A percentile compares a stretch with the other conserved stretches of the same genome.
Conservation (phyloP, 1,284 basidiomycete genomes). For the Stygiomarasmius scandens region DNA sequence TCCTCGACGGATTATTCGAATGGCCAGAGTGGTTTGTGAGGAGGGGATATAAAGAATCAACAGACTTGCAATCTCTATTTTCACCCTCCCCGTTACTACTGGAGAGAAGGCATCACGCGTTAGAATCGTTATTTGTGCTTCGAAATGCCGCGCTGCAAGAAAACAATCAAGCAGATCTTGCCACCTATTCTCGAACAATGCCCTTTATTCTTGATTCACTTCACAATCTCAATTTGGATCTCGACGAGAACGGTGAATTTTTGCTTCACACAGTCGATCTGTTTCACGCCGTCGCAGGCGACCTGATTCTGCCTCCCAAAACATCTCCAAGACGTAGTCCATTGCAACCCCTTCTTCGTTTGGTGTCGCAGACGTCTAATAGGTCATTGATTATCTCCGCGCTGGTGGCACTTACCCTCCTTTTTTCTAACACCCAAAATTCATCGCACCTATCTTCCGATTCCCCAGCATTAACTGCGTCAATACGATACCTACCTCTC, state of each 20-base stretch:
- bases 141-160: constrained; percentile 75
- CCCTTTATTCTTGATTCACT: constrained; percentile 63
- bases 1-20: constrained; percentile 78
- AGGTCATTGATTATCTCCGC: constrained; percentile 72
- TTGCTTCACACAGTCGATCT: constrained; percentile 70
- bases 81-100: constrained; percentile 52
- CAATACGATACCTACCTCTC: constrained; percentile 75
- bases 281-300: constrained; percentile 53
- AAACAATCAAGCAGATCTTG: constrained; percentile 61
- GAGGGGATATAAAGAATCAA: constrained; percentile 49
- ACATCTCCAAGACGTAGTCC: constrained; percentile 41
- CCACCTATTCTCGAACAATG: constrained; percentile 57
- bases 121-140: constrained; percentile 77
- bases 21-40: constrained; percentile 78
- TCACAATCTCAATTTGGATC: constrained; percentile 52
- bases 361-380: constrained; percentile 63
- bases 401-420: constrained; percentile 56
- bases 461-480: constrained; percentile 59
- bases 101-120: constrained; percentile 62
- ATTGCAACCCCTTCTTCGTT: constrained; percentile 51
- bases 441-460: constrained; percentile 50
- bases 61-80: constrained; percentile 52
- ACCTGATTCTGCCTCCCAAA: constrained; percentile 39
- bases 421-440: constrained; percentile 68
- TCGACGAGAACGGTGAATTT: constrained; percentile 70